Percentiles rank a stretch among this genome's conserved stretches.
Evolutionary conservation across 2,329 filamentous ascomycete genomes (phyloP).

Genomic region (Volutella citrinella): DNA sequence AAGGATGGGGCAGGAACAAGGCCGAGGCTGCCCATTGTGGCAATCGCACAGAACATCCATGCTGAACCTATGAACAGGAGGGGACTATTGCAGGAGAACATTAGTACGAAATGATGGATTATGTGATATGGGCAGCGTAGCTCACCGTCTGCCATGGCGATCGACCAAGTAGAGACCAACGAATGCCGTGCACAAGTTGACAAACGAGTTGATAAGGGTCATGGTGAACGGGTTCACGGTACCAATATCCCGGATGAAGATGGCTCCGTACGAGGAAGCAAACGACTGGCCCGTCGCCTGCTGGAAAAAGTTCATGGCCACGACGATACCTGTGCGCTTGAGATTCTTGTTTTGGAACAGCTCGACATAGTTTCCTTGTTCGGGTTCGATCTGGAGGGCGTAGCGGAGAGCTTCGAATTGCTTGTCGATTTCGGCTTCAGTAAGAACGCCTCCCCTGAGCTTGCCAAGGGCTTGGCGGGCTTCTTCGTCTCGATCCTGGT

Average conservation of each 20-base stretch:
- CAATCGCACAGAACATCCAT: constrained; percentile 19
- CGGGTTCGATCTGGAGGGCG: constrained; percentile 15
- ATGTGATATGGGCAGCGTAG: accelerated
- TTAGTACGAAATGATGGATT: accelerated
- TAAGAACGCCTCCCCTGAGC: not conserved
- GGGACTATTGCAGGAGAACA: not conserved
- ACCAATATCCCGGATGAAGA: constrained; percentile 18
- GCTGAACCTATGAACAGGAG: constrained; percentile 14
- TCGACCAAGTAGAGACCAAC: constrained; percentile 1
- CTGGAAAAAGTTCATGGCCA: constrained; percentile 14
- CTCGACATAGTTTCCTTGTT: constrained; percentile 11
- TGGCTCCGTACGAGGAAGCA: constrained; percentile 17
- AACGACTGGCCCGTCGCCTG: constrained; percentile 22
- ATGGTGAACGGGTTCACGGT: constrained; percentile 25
- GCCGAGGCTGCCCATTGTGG: constrained; percentile 23
- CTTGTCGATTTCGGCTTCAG: constrained; percentile 1
- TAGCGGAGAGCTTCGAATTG: constrained; percentile 13
- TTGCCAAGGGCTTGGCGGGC: constrained; percentile 3
- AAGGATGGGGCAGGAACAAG: constrained; percentile 10
- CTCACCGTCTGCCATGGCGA: constrained; percentile 15
- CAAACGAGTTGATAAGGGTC: constrained; percentile 18
- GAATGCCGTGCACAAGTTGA: constrained; percentile 15
- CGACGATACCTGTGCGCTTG: constrained; percentile 12
- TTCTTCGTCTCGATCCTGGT: constrained; percentile 8
- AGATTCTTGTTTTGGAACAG: constrained; percentile 12